These are phyloP conservation scores for Solanum hybrid DNA, from an alignment of 305 asterid species.

Conservation along the genomic window DNA sequence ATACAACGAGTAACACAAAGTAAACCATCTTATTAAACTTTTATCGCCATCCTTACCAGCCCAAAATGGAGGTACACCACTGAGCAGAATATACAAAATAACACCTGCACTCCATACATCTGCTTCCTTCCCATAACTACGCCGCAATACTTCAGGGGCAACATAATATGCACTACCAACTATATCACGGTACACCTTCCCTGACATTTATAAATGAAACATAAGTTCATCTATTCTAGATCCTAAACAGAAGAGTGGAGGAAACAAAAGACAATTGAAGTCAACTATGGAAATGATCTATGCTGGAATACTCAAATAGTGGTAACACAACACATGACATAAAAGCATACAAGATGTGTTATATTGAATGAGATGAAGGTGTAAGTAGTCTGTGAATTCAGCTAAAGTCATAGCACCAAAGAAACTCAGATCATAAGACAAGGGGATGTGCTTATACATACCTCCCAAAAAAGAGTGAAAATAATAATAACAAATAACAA, in stretches of 20 bases:
- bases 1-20: not conserved
- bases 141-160: constrained; percentile 75
- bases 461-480: not conserved
- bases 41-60: constrained; percentile 41
- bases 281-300: not conserved
- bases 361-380: not conserved
- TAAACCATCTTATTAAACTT: not conserved
- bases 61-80: constrained; percentile 97
- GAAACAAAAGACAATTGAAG: not conserved
- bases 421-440: not conserved
- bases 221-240: not conserved
- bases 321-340: not conserved
- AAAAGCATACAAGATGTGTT: not conserved
- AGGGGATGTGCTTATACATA: not conserved
- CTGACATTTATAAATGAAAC: constrained; percentile 26
- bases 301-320: not conserved
- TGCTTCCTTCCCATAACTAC: constrained; percentile 77
- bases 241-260: not conserved
- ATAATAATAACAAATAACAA: not conserved
- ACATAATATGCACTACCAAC: constrained; percentile 91
- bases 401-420: not conserved
- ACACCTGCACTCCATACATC: constrained; percentile 96
- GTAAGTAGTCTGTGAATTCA: not conserved
- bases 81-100: constrained; percentile 70
- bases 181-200: constrained; percentile 70